These are phyloP conservation scores for Suhomyces chickasaworum DNA, from an alignment of 1,139 yeast genomes.

Conservation along the genomic window DNA sequence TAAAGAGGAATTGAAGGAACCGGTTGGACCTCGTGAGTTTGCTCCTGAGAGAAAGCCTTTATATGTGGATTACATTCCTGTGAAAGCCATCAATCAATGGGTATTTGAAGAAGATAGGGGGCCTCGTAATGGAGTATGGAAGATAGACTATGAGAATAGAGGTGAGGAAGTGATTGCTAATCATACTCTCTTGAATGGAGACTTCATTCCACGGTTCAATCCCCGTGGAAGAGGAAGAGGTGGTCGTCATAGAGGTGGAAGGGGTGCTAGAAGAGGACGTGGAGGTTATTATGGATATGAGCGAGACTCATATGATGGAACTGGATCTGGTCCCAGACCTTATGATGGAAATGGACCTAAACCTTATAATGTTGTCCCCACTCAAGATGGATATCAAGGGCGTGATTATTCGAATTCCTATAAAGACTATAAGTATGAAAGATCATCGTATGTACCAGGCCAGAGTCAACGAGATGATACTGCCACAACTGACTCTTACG, in stretches of 20 bases:
- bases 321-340: conserved; percentile 20
- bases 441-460: conserved; percentile 22
- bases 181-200: conserved; percentile 44
- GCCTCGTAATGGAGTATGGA: conserved; percentile 49
- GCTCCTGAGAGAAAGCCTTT: conserved; percentile 29
- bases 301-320: conserved; percentile 10
- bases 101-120: conserved; percentile 49
- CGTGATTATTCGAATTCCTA: conserved; percentile 2
- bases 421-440: conserved; percentile 15
- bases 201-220: conserved; percentile 27
- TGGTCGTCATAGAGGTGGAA: conserved; percentile 9
- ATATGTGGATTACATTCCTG: conserved; percentile 48
- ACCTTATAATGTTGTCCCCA: conserved; percentile 18
- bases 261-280: conserved; percentile 13
- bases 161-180: conserved; percentile 40
- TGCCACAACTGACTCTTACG: conserved; percentile 25
- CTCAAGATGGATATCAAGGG: conserved; percentile 7
- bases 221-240: conserved; percentile 18
- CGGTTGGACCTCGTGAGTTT: conserved; percentile 23
- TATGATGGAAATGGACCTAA: conserved; percentile 16
- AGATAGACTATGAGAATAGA: conserved; percentile 34
- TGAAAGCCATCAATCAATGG: conserved; percentile 48
- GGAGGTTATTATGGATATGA: conserved; percentile 11
- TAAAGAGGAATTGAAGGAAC: conserved; percentile 10
- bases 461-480: conserved; percentile 12